Evolutionary conservation across 2,329 filamentous ascomycete genomes (phyloP).

Genomic region (Zarea fungicola): DNA sequence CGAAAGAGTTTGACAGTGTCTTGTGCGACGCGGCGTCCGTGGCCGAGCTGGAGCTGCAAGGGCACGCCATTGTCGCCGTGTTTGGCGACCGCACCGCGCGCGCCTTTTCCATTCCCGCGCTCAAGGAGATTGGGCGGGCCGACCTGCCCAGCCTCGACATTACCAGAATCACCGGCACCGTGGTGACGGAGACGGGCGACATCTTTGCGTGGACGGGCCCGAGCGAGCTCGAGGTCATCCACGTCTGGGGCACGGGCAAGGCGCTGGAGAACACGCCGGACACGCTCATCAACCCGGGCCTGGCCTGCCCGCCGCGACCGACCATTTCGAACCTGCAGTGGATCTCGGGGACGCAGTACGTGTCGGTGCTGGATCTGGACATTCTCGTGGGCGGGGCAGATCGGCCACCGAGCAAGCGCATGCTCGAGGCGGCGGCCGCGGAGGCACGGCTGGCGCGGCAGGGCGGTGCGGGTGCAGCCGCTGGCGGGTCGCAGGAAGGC

Average conservation of each 20-base stretch:
- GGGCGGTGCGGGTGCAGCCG: constrained; percentile 23
- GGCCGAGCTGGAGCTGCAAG: constrained; percentile 67
- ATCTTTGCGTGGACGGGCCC: constrained; percentile 86
- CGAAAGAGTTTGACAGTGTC: constrained; percentile 78
- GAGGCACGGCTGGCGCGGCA: constrained; percentile 60
- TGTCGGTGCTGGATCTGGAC: constrained; percentile 83
- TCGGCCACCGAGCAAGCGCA: constrained; percentile 80
- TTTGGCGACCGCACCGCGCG: constrained; percentile 78
- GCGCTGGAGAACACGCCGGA: constrained; percentile 61
- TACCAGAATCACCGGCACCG: constrained; percentile 61
- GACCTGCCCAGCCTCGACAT: constrained; percentile 68
- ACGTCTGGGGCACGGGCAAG: constrained; percentile 74
- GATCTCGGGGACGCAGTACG: constrained; percentile 90
- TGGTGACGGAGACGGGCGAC: constrained; percentile 73
- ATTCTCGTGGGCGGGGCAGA: constrained; percentile 84
- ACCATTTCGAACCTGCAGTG: constrained; percentile 95
- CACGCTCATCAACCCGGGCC: constrained; percentile 70
- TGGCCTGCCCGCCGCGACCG: constrained; percentile 70
- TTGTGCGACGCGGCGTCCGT: constrained; percentile 79
- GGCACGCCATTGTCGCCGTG: constrained; percentile 73
- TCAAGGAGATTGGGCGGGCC: constrained; percentile 75
- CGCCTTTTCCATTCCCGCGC: constrained; percentile 77
- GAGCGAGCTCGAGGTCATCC: constrained; percentile 76
- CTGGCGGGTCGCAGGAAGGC: constrained; percentile 46
- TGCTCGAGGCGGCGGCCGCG: constrained; percentile 72